Base-by-base conservation (phyloP, 768 basidiomycete genomes). In the Lanmaoa rubissima region DNA sequence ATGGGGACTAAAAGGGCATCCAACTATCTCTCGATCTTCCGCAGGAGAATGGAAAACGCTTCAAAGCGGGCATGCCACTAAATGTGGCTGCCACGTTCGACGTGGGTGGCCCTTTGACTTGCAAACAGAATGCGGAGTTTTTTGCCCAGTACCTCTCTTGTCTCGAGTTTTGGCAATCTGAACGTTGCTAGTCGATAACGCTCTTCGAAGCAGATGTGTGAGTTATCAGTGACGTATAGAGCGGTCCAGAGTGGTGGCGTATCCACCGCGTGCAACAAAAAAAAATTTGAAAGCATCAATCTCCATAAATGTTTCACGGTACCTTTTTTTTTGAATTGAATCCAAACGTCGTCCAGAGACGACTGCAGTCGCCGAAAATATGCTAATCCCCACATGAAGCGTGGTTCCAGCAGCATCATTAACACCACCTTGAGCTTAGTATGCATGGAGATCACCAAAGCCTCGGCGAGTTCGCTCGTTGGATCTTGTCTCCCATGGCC, bases 181-280 rank as follows among this genome's bases (percentile, higher is more conserved):
- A 79, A 86, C 64, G 75, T 28, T 86, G 47, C 73, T 85, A 46
- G 82, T 87, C 53, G 84, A 85, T 69, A 10, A 85, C 66, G 42
- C 82, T 19, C 76, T 75, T 31, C 10, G 41, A 81, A 83, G 62
- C 77, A 79, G 59, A 70, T 74, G 45, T 51, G n/a, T 51, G 19
- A 49, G 55, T 24, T 46, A 19, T 42, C 21, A 32, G 28, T 28
- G 11, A 32, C 32, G 32, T 32, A 12, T 32, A 13, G 16, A 17
- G 36, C 2, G 10, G 36, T 21, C 32, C 47, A 6, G 32, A 47
- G 5, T 16, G 26, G 13, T 51, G 19, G 34, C 43, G 38, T 49
- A 44, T 21, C n/a, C 31, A 59, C 67, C 35, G 38, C 17, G n/a
- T 79, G 57, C 69, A 8, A n/a, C 4, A 77, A 55, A 8, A 77